Evolutionary conservation across 192 early-diverging fungal genomes (phyloP).

Genomic region (Backusella morwellensis): DNA sequence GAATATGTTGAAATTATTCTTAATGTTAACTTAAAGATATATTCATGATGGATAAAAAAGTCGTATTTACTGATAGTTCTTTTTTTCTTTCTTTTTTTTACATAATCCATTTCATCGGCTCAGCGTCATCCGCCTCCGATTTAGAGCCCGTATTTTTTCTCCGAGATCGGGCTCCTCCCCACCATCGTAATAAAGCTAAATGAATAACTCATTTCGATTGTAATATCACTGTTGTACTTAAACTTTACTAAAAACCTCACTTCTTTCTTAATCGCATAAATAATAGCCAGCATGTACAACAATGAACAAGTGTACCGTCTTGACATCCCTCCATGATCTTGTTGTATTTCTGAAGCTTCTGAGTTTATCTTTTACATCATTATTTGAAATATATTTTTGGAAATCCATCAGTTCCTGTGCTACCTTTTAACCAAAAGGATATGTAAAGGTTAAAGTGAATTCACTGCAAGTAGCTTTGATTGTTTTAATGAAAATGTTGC

Average conservation of each 20-base stretch:
- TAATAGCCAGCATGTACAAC: not conserved
- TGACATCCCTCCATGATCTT: not conserved
- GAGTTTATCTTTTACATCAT: not conserved
- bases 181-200: not conserved
- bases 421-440: not conserved
- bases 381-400: not conserved
- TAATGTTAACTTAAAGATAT: not conserved
- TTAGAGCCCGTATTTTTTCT: not conserved
- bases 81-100: not conserved
- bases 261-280: not conserved
- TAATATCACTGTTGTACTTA: not conserved
- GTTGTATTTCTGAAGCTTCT: not conserved
- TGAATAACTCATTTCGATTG: not conserved
- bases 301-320: not conserved
- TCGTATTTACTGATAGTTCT: not conserved
- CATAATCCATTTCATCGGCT: not conserved
- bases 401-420: not conserved
- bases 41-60: not conserved
- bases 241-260: not conserved
- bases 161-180: slow-evolving; percentile 4
- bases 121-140: slow-evolving; percentile 2
- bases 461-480: not conserved
- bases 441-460: not conserved
- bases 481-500: not conserved
- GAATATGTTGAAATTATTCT: not conserved